Percentiles rank a stretch among this genome's conserved stretches.
These are phyloP conservation scores for Rosa chinensis DNA, from an alignment of 306 rosid species.

Conservation along the genomic window DNA sequence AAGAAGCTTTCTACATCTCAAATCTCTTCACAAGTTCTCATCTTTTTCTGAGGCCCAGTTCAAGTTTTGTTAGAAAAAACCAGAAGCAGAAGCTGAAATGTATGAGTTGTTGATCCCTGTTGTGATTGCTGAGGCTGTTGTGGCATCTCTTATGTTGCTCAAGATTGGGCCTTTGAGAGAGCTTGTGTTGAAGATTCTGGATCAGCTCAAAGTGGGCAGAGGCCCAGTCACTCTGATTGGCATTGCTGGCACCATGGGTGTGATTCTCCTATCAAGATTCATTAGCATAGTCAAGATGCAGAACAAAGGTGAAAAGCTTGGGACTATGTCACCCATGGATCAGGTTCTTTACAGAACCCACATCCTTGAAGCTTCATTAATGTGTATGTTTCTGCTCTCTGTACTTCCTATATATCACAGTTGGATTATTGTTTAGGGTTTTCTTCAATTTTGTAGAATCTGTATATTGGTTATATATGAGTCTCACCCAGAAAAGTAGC, in stretches of 20 bases:
- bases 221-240: constrained; percentile 83
- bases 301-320: constrained; percentile 94
- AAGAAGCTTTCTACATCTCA: constrained; percentile 15
- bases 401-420: neutral
- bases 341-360: constrained; percentile 98
- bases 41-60: constrained; percentile 15
- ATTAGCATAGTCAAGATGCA: constrained; percentile 92
- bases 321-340: constrained; percentile 99
- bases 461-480: neutral
- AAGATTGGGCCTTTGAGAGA: constrained; percentile 91
- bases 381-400: constrained; percentile 49
- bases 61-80: constrained; percentile 16
- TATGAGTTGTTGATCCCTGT: constrained; percentile 86
- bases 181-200: constrained; percentile 80
- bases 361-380: constrained; percentile 88
- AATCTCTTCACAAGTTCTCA: neutral
- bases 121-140: constrained; percentile 63
- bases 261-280: constrained; percentile 75
- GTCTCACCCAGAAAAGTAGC: neutral
- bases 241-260: constrained; percentile 92
- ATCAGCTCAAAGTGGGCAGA: constrained; percentile 85
- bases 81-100: constrained; percentile 46
- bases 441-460: neutral
- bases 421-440: neutral
- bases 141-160: constrained; percentile 70